Evolutionary conservation across 169 alveolate genomes (phyloP), one percentile per base, ranked within the genome.

Genomic region (Plasmodium berghei): DNA sequence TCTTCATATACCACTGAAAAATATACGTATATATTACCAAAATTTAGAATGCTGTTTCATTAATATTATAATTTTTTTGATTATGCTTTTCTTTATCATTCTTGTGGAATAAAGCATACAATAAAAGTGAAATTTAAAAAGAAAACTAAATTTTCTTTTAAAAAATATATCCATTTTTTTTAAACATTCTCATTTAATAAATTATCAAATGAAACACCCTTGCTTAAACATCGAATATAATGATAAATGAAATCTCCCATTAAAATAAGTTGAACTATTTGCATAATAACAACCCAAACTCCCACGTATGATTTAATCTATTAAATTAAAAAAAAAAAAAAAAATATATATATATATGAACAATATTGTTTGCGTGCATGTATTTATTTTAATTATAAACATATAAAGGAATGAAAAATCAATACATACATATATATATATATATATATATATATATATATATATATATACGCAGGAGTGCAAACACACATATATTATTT

Each of bases 211-310:
- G 97, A 95, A 8, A 95, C 95, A 48, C 97, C 97, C 88, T 93
- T 90, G 34, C 95, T 95, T 66, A 93, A 92, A 89, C 98, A 96
- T 75, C 96, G 90, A 49, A 96, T 87, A 75, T 96, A 96, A 89
- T 95, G 98, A 83, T 93, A 95, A 40, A 95, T 92, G 73, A 96
- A 96, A 64, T 96, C 98, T 1, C 97, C 98, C 95, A 96, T 97
- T 14, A 96, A 93, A 24, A 94, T 87, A 28, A 96, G 90, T 89
- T 96, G 98, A 49, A 96, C 87, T 59, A 96, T 61, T 89, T 96
- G 98, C 91, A 96, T 94, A 67, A 95, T 88, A 24, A 93, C 92
- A 62, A 92, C 98, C 98, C 98, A 96, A 87, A 91, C 87, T 18
- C 98, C 98, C 28, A 95, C 98, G 75, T 93, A 96, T 24, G 96